Percentiles rank a stretch among this genome's conserved stretches.
Evolutionary conservation across 345 rosid genomes (phyloP).

Genomic region (Rhodamnia argentea): DNA sequence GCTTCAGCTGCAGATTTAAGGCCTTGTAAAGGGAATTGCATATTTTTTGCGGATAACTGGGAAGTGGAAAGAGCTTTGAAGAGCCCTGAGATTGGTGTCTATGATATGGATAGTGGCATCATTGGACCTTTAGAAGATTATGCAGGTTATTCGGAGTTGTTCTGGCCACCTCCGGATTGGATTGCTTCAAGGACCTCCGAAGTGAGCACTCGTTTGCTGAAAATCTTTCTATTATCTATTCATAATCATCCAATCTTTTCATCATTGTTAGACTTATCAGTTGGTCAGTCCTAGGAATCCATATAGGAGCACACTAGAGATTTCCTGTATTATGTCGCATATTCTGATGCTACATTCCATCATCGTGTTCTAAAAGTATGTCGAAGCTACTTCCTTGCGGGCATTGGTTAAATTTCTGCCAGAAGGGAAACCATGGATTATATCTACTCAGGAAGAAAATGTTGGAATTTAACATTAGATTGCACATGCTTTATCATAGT

Average conservation of each 20-base stretch:
- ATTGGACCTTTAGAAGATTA: conserved; percentile 33
- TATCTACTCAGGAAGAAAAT: background rate
- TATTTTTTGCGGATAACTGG: conserved; percentile 53
- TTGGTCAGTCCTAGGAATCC: background rate
- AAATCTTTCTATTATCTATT: background rate
- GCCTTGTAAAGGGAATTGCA: conserved; percentile 39
- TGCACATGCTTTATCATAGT: background rate
- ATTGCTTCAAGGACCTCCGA: conserved; percentile 22
- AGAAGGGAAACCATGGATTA: background rate
- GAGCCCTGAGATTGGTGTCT: conserved; percentile 49
- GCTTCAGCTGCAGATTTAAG: conserved; percentile 39
- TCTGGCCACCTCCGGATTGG: conserved; percentile 91
- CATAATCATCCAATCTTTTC: background rate
- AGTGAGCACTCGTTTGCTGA: conserved; percentile 22
- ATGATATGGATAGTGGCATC: conserved; percentile 45
- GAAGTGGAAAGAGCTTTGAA: conserved; percentile 18
- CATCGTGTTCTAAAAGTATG: background rate
- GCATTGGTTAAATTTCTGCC: background rate
- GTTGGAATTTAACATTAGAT: background rate
- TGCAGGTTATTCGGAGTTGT: conserved; percentile 48
- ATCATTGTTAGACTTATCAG: background rate
- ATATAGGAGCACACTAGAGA: background rate
- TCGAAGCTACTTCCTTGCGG: background rate
- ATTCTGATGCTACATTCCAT: background rate
- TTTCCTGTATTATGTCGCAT: background rate